phyloP scores from a whole-genome alignment of 306 rosid genomes.

The Trifolium fragiferum region DNA sequence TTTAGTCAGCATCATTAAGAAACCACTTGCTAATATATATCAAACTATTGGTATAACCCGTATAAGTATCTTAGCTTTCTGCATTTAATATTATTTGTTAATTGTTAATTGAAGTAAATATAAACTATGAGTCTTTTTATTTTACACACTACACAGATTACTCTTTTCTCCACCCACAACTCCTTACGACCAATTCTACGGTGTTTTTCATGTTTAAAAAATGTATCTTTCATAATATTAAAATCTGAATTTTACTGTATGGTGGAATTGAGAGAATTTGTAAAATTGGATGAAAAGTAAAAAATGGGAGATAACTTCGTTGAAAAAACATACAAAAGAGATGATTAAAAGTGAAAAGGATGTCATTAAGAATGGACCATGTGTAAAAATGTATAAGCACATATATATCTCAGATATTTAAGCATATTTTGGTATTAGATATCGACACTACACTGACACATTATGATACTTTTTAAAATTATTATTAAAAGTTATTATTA shows the following conservation, averaged over 20 bases:
- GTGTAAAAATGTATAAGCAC: too few species aligned
- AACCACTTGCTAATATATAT: slow-evolving; percentile 32
- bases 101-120: neutral
- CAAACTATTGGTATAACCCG: neutral
- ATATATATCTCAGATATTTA: too few species aligned
- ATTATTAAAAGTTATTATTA: too few species aligned
- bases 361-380: too few species aligned
- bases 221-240: neutral
- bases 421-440: too few species aligned
- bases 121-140: neutral
- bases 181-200: neutral
- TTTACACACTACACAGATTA: too few species aligned
- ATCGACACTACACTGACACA: too few species aligned
- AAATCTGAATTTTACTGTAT: neutral
- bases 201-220: neutral
- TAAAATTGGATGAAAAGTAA: too few species aligned
- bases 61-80: neutral
- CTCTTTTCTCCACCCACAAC: neutral
- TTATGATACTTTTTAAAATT: too few species aligned
- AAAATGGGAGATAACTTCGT: too few species aligned
- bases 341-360: too few species aligned
- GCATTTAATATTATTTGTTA: neutral
- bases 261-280: neutral
- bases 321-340: too few species aligned
- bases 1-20: slow-evolving; percentile 21